Conservation (phyloP, 768 basidiomycete genomes). For the Gymnopilus junonius region DNA sequence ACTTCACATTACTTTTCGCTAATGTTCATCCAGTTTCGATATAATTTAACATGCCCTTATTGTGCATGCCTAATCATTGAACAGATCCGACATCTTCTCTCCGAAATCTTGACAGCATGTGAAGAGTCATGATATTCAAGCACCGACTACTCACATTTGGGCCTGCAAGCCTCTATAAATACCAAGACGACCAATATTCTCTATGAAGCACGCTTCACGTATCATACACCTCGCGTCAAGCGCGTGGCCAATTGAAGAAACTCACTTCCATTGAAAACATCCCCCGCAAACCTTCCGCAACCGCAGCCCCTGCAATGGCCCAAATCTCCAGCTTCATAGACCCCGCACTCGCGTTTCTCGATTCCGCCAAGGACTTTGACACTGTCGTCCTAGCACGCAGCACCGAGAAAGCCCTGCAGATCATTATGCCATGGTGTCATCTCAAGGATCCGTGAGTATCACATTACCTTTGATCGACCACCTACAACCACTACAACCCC, state of each 20-base stretch:
- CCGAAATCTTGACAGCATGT: neutral
- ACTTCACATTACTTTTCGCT: neutral
- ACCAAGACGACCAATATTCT: neutral
- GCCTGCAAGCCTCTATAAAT: neutral
- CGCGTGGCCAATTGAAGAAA: neutral
- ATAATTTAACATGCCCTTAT: neutral
- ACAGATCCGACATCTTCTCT: neutral
- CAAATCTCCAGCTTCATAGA: neutral
- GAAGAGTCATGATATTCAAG: neutral
- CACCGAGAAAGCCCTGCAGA: constrained; percentile 17
- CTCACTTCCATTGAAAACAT: neutral
- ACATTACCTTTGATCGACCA: neutral
- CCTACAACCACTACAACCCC: neutral
- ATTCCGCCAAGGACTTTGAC: constrained; percentile 16
- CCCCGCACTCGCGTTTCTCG: constrained; percentile 13
- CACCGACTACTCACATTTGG: neutral
- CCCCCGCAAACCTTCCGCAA: neutral
- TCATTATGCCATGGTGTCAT: constrained; percentile 22
- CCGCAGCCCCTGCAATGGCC: neutral
- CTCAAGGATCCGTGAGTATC: constrained; percentile 2
- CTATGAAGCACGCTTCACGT: too few relatives aligned
- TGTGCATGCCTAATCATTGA: neutral
- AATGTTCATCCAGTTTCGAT: neutral
- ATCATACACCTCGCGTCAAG: neutral
- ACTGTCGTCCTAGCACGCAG: constrained; percentile 14